Evolutionary conservation across 2,329 filamentous ascomycete genomes (phyloP).

Genomic region (Coleophoma cylindrospora): DNA sequence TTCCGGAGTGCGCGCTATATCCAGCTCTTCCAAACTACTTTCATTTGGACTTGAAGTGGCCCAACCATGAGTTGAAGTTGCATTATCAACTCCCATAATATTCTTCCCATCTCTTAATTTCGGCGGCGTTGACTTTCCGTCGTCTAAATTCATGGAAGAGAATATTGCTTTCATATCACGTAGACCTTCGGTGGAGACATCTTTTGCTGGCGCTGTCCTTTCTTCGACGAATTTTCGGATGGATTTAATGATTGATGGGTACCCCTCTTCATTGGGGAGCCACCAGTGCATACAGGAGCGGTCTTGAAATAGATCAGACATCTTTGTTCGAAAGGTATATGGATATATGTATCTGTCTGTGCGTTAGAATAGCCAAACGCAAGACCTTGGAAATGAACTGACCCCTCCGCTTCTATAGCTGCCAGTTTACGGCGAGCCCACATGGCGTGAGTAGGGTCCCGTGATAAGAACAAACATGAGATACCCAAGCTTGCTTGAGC

Average conservation of each 20-base stretch:
- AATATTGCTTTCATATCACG: constrained; percentile 74
- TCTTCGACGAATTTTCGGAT: constrained; percentile 81
- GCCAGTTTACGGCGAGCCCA: constrained; percentile 82
- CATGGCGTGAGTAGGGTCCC: constrained; percentile 64
- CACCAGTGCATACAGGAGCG: constrained; percentile 77
- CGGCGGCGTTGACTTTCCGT: constrained; percentile 17
- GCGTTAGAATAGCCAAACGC: constrained; percentile 3
- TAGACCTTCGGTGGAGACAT: constrained; percentile 57
- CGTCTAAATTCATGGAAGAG: constrained; percentile 51
- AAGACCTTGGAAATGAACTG: constrained; percentile 29
- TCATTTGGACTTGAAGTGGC: not conserved
- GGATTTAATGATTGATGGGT: constrained; percentile 66
- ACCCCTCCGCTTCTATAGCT: constrained; percentile 74
- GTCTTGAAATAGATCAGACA: constrained; percentile 72
- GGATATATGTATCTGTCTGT: constrained; percentile 76
- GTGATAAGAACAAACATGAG: constrained; percentile 73
- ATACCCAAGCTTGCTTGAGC: constrained; percentile 75
- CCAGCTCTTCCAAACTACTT: constrained; percentile 4
- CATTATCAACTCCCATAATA: not conserved
- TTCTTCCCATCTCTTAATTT: constrained; percentile 4
- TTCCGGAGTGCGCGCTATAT: not conserved
- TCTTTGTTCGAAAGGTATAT: constrained; percentile 63
- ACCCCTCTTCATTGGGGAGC: constrained; percentile 77
- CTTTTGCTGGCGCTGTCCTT: constrained; percentile 56
- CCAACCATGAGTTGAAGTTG: not conserved